Base-by-base conservation (phyloP, 129 eudicot genomes). In the Deinandra increscens region DNA sequence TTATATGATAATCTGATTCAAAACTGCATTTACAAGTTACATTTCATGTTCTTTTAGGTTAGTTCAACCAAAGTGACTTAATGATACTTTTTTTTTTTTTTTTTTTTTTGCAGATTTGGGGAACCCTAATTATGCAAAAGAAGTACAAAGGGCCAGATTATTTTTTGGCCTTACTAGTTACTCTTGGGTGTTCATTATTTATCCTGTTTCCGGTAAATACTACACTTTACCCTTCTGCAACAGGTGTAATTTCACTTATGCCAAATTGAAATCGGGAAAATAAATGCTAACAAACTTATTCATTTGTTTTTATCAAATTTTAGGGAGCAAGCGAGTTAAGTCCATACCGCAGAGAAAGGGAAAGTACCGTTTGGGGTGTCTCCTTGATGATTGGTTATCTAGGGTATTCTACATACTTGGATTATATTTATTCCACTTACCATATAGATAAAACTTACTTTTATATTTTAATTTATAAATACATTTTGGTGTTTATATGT, bases 321-420 rank as follows among this genome's bases (percentile, higher is more conserved):
- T 72, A 86, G 96, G 88, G 88, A 68, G 90, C 79, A 75, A 81
- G 77, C 36, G 99, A 93, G 71, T 64, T 76, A 38, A 89, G 83
- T 71, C 97, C 97, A 44, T 83, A 85, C 80, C 89, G 60, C 69
- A 87, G 71, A 43, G 98, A 83, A 77, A 78, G 95, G 64, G 99
- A 89, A 60, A 93, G 97, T 80, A 93, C 99, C 31, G 80, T 87
- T 71, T 93, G 99, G 99, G 99, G 99, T 38, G 88, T 89, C 55
- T 93, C 93, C 53, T 74, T 93, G 73, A 89, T 93, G 99, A 53
- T 85, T 67, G 97, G 99, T 71, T 93, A 93, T 83, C 90, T 93
- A 66, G 97, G 99, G 99, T 93, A 93, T 61, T 74, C 29, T 43
- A 54, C 36, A 42, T 9, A 55, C 22, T 26, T n/a, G 5, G 26